Conservation (phyloP, 2,329 filamentous ascomycete genomes). For the Fusarium nygamai region DNA sequence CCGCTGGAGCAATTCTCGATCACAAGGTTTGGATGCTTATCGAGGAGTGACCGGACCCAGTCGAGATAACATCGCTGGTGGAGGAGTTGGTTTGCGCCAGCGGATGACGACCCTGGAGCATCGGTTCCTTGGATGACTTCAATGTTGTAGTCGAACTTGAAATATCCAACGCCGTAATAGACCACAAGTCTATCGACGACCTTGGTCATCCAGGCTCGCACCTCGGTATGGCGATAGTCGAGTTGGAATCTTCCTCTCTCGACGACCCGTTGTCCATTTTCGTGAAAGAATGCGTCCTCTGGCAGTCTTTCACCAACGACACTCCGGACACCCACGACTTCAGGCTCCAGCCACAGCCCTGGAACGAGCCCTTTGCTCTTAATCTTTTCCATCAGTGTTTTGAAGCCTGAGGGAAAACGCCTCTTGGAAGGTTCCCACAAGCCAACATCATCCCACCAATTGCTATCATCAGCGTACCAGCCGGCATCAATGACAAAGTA, state of each 20-base stretch:
- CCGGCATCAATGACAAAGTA: conserved; percentile 51
- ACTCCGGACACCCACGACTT: conserved; percentile 47
- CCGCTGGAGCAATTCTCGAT: conserved; percentile 51
- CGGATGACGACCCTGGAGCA: conserved; percentile 25
- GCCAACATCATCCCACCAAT: conserved; percentile 52
- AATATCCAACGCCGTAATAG: conserved; percentile 46
- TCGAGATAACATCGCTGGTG: conserved; percentile 48
- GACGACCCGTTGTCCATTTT: conserved; percentile 43
- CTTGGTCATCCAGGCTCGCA: conserved; percentile 34
- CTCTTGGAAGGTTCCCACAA: conserved; percentile 46
- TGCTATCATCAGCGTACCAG: conserved; percentile 50
- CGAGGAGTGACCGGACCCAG: conserved; percentile 45
- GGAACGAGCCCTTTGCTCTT: conserved; percentile 41
- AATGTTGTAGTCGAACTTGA: conserved; percentile 52
- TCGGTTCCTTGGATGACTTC: conserved; percentile 49
- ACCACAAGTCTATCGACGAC: conserved; percentile 40
- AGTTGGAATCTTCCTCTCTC: conserved; percentile 49
- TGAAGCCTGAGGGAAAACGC: conserved; percentile 47
- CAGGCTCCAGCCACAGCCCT: conserved; percentile 50
- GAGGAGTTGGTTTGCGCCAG: conserved; percentile 41
- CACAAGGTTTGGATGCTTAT: conserved; percentile 43
- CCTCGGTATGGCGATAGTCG: conserved; percentile 45
- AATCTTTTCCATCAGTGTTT: conserved; percentile 40
- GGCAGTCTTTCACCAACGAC: conserved; percentile 32
- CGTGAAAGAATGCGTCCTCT: conserved; percentile 47